These are phyloP conservation scores for Aspergillus carlsbadensis DNA, from an alignment of 495 filamentous ascomycete genomes.

Conservation along the genomic window DNA sequence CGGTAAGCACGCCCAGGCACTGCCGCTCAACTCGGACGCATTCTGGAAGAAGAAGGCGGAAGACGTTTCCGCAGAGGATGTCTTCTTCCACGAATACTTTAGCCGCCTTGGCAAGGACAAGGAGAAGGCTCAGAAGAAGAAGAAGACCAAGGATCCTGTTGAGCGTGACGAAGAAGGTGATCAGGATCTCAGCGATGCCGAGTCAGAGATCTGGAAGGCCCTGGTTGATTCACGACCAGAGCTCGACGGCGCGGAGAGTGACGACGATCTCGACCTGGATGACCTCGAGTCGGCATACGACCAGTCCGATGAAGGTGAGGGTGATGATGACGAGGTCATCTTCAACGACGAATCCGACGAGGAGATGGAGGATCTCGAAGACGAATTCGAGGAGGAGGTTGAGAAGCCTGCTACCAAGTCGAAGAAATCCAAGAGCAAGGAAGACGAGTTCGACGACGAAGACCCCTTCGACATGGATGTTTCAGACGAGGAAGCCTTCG, in stretches of 20 bases:
- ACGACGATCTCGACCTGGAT: constrained; percentile 63
- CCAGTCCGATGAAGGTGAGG: constrained; percentile 45
- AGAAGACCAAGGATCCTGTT: constrained; percentile 48
- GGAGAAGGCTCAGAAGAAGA: constrained; percentile 55
- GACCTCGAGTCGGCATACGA: constrained; percentile 60
- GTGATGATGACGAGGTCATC: constrained; percentile 53
- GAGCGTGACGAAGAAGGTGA: constrained; percentile 28
- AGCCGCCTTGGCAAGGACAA: constrained; percentile 71
- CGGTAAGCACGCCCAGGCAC: constrained; percentile 42
- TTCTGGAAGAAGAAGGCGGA: constrained; percentile 92
- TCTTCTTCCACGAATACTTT: constrained; percentile 98
- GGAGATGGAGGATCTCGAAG: constrained; percentile 47
- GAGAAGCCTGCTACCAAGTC: constrained; percentile 24
- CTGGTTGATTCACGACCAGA: constrained; percentile 79
- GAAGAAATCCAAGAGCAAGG: constrained; percentile 35
- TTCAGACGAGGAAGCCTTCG: constrained; percentile 51
- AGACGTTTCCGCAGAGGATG: constrained; percentile 85
- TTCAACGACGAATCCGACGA: constrained; percentile 50
- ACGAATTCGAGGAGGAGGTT: constrained; percentile 30
- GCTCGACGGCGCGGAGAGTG: constrained; percentile 64
- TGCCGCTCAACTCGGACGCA: constrained; percentile 75
- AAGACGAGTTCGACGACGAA: constrained; percentile 42
- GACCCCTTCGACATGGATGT: constrained; percentile 53
- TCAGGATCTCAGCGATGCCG: constrained; percentile 43
- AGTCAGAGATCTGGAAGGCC: constrained; percentile 89